A percentile compares a stretch with the other conserved stretches of the same genome.
Evolutionary conservation across 2,329 filamentous ascomycete species (phyloP).

Genomic region (Sphaerulina vaccinii): DNA sequence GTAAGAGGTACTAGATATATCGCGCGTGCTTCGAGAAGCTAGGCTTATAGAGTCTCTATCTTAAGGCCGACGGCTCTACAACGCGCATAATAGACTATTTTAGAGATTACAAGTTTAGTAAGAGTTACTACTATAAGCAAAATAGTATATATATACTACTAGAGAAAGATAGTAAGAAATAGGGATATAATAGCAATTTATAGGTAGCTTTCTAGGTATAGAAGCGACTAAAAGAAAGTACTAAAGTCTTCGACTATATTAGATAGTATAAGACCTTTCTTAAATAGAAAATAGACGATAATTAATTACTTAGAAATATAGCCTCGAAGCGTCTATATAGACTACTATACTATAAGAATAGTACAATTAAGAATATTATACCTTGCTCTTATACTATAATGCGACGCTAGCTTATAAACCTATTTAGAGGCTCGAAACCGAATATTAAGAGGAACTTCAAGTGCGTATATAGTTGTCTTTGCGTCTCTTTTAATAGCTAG

Average conservation of each 20-base stretch:
- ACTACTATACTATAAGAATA: neutral
- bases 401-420: neutral
- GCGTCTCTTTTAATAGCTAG: neutral
- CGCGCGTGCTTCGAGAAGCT: neutral
- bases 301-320: neutral
- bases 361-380: neutral
- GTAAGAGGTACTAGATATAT: neutral
- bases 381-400: neutral
- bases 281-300: no score
- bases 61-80: neutral
- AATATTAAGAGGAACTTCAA: neutral
- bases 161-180: neutral
- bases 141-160: neutral
- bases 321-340: neutral
- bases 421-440: neutral
- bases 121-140: neutral
- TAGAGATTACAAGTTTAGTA: neutral
- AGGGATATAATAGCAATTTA: neutral
- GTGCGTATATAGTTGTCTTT: neutral
- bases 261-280: neutral
- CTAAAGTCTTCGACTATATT: neutral
- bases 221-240: neutral
- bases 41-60: neutral
- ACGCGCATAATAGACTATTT: neutral
- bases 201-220: neutral